Evolutionary conservation across 345 rosid genomes (phyloP), one percentile per base, ranked within the genome.

Genomic region (Trapa incisa): DNA sequence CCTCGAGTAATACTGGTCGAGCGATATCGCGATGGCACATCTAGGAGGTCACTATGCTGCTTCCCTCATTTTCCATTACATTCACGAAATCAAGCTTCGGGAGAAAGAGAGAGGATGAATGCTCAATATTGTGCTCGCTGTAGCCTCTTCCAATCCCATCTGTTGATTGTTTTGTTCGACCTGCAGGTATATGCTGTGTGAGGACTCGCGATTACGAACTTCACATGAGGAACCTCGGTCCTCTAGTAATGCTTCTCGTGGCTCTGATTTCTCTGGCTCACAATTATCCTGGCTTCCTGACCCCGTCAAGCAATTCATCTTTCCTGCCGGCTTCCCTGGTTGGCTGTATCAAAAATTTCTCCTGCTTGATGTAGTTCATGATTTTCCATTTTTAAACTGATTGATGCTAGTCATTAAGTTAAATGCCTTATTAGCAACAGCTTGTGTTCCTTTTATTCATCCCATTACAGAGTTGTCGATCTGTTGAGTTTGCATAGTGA

Each of bases 311-410:
- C 87, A 75, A 70, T 94, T 94, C 75, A 67, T 88, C 70, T 80
- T 94, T 22, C 99, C 99, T 58, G 79, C 89, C 0, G 96, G 96
- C 69, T 94, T 86, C 75, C 97, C 97, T 71, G 99, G 96, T 93
- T 50, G 75, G 22, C 58, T 10, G 65, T 57, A 37, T 60, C 39
- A 50, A n/a, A 22, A n/a, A 0, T 39, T 52, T 69, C 47, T 43
- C 22, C 52, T 47, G n/a, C 62, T 47, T 33, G 29, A 22, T 22
- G 61, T 70, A 61, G 50, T 58, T 4, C 36, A 38, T 14, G 22
- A 37, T 67, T 50, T 35, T 43, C 64, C 29, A 50, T n/a, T n/a
- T 35, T 50, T 7, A 17, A 48, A 48, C 41, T 11, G 10, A 41
- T 37, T 29, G 33, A 36, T 37, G 54, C 15, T 69, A 17, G 37